phyloP scores from a whole-genome alignment of 2,329 filamentous ascomycete species.

The Cytospora chrysosperma region DNA sequence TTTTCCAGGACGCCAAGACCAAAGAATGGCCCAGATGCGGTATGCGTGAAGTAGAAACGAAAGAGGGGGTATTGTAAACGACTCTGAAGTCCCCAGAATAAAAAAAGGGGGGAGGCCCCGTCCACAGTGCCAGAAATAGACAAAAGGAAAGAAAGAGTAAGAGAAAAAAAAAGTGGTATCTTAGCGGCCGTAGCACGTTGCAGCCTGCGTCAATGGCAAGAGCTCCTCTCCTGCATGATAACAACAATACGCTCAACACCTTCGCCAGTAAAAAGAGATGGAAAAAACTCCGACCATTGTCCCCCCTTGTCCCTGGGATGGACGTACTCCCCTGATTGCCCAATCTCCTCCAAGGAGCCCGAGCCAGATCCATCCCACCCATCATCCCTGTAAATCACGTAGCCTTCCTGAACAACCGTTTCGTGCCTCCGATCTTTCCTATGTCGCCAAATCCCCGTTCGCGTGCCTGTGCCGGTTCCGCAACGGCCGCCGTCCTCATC shows the following conservation, averaged over 20 bases:
- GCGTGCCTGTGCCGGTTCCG: constrained; percentile 25
- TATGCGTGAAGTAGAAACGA: constrained; percentile 2
- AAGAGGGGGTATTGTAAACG: constrained; percentile 18
- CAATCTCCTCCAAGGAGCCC: not conserved
- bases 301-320: not conserved
- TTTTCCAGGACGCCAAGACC: not conserved
- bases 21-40: not conserved
- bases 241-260: constrained; percentile 12
- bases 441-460: constrained; percentile 62
- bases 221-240: not conserved
- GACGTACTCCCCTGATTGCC: not conserved
- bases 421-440: constrained; percentile 70
- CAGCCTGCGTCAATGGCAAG: constrained; percentile 2
- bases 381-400: constrained; percentile 17
- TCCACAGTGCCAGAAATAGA: not conserved
- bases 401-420: constrained; percentile 63
- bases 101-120: not conserved
- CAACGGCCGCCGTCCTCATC: constrained; percentile 38
- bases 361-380: constrained; percentile 2
- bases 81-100: constrained; percentile 9
- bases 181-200: constrained; percentile 13
- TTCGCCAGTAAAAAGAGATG: not conserved
- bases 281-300: not conserved
- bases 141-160: constrained; percentile 2
- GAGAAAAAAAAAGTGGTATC: constrained; percentile 25